Percentiles rank a stretch among this genome's conserved stretches.
These are phyloP conservation scores for Artemisia argyi DNA, from an alignment of 129 eudicot genomes.

Conservation along the genomic window DNA sequence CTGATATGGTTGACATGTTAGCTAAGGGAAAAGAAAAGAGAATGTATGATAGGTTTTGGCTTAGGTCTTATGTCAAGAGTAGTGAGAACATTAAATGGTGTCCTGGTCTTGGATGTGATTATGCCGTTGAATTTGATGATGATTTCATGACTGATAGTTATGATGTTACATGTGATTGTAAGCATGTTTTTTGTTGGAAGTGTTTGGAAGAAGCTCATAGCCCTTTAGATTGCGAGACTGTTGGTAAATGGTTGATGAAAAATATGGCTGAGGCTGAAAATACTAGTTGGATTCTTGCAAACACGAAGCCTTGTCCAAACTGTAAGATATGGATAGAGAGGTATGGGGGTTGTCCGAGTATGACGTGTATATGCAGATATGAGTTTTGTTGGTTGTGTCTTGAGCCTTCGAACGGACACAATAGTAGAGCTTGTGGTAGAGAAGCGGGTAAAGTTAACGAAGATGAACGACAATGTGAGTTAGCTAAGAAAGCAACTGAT, in stretches of 20 bases:
- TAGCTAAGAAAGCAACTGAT: conserved; percentile 35
- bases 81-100: too few relatives aligned
- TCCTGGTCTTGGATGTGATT: too few relatives aligned
- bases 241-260: conserved; percentile 46
- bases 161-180: too few relatives aligned
- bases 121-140: too few relatives aligned
- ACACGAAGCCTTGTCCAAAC: conserved; percentile 60
- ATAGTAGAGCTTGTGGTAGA: conserved; percentile 11
- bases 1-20: too few relatives aligned
- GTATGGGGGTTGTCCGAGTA: conserved; percentile 56
- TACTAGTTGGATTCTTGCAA: conserved; percentile 51
- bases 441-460: conserved; percentile 13
- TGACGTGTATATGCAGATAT: conserved; percentile 47
- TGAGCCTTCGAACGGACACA: conserved; percentile 23
- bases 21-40: too few relatives aligned
- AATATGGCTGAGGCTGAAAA: conserved; percentile 35
- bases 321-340: conserved; percentile 55
- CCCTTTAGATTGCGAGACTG: conserved; percentile 18
- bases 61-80: too few relatives aligned
- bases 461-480: conserved; percentile 31
- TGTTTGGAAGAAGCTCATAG: too few relatives aligned
- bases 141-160: too few relatives aligned
- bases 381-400: conserved; percentile 61
- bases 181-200: too few relatives aligned
- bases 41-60: too few relatives aligned